These are phyloP conservation scores for Phytophthora cactorum DNA, from an alignment of 352 stramenopile species.

Conservation along the genomic window DNA sequence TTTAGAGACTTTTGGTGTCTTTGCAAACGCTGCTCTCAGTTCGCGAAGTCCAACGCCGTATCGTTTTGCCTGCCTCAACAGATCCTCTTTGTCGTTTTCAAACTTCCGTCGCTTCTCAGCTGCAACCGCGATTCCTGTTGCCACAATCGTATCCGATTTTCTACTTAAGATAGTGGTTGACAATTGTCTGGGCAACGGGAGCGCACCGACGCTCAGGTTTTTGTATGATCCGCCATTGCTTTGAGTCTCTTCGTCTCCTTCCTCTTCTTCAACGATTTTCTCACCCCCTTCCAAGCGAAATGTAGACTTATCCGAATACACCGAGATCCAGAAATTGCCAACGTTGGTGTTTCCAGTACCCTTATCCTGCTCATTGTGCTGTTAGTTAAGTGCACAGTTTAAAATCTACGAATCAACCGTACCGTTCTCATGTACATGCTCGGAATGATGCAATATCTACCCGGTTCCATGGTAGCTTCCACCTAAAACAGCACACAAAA, in stretches of 20 bases:
- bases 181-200: constrained; percentile 8
- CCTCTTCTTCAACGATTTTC: constrained; percentile 81
- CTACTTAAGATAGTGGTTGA: constrained; percentile 41
- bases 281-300: constrained; percentile 80
- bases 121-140: constrained; percentile 35
- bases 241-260: constrained; percentile 54
- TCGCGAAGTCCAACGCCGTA: constrained; percentile 76
- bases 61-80: constrained; percentile 61
- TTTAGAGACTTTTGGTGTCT: constrained; percentile 52
- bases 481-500: constrained; percentile 38
- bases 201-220: background rate
- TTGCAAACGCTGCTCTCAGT: constrained; percentile 72
- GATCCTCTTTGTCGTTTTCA: constrained; percentile 77
- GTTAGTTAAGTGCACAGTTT: constrained; percentile 2
- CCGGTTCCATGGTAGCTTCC: constrained; percentile 73
- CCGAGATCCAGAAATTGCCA: constrained; percentile 83
- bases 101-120: constrained; percentile 65
- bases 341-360: constrained; percentile 77
- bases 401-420: constrained; percentile 1
- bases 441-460: constrained; percentile 81
- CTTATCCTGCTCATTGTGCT: constrained; percentile 56
- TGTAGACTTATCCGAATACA: constrained; percentile 73
- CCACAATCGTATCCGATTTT: constrained; percentile 36
- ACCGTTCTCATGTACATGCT: constrained; percentile 91
- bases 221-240: constrained; percentile 8